Evolutionary conservation across 257 asterid genomes (phyloP).

Genomic region (Parsonsia alboflavescens): DNA sequence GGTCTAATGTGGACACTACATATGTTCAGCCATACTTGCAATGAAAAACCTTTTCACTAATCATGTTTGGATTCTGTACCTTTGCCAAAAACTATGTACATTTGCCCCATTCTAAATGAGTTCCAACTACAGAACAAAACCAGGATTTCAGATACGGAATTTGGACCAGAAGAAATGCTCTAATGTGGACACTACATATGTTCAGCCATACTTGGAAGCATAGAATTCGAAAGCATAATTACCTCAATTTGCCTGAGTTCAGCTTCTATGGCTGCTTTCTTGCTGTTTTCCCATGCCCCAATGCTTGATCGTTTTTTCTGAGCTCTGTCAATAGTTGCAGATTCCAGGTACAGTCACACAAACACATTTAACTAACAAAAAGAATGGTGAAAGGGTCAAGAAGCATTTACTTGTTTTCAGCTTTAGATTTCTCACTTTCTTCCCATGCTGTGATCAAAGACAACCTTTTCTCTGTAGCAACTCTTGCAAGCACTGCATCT

Average conservation of each 20-base stretch:
- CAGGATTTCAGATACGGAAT: not conserved
- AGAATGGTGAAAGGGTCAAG: slow-evolving; percentile 2
- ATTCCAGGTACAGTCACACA: slow-evolving; percentile 12
- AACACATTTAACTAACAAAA: not conserved
- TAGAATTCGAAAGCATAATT: slow-evolving; percentile 10
- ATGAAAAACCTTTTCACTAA: not conserved
- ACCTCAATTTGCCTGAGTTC: slow-evolving; percentile 89
- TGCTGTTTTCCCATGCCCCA: slow-evolving; percentile 89
- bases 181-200: not conserved
- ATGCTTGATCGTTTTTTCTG: slow-evolving; percentile 63
- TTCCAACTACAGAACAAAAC: not conserved
- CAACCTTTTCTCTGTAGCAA: slow-evolving; percentile 75
- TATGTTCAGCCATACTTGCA: not conserved
- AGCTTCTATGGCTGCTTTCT: slow-evolving; percentile 82
- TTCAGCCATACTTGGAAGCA: not conserved
- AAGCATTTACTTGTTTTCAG: slow-evolving; percentile 73
- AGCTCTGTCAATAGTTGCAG: slow-evolving; percentile 45
- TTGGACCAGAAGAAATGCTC: not conserved
- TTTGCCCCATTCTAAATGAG: not conserved
- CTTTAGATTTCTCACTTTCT: slow-evolving; percentile 88
- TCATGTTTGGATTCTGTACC: not conserved
- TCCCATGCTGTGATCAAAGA: slow-evolving; percentile 91
- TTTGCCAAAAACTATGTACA: not conserved
- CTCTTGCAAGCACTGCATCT: slow-evolving; percentile 84
- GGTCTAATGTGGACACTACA: not conserved